Base-by-base conservation (phyloP, 768 basidiomycete species). In the Russula sp. region DNA sequence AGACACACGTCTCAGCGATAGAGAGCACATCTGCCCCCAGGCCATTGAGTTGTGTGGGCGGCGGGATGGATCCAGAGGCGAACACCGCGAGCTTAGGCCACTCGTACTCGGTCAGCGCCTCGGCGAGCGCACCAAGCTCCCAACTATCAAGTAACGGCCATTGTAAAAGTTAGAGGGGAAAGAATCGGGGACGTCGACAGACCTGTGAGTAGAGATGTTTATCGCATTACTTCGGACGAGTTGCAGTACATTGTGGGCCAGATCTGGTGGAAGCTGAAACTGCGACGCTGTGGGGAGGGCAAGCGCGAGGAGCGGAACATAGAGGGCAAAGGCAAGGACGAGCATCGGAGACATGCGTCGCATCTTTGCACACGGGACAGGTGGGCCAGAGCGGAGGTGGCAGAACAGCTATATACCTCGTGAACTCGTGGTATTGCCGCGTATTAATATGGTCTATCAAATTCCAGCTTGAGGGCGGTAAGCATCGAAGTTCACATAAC, bases 81-180 rank as follows among this genome's bases (percentile, higher is more conserved):
- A 84, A 85, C 24, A 86, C 83, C 24, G 83, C 80, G 36, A 84
- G 70, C 9, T 72, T 59, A 3, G 81, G 79, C 73, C 78, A 80
- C 34, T 79, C 76, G 30, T 80, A 72, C 70, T 87, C 85, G 16
- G 79, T 78, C 56, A 86, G 69, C 28, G 84, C 81, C 69, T 86
- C 79, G n/a, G 81, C 75, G 38, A 79, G 78, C 28, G 79, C 81
- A 14, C 85, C 86, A 50, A 83, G 68, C 67, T 85, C 84, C 86
- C 86, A 86, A 64, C 83, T 85, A 68, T 64, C 38, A 61, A 13
- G 20, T 50, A n/a, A 16, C 7, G 24, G 24, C 7, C 24, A 50
- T 26, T 49, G 14, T 49, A 10, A n/a, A n/a, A n/a, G 20, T 5
- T 32, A n/a, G 30, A 34, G 40, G 24, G 32, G 46, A 18, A 48